Evolutionary conservation across 495 filamentous ascomycete species (phyloP), one percentile per base, ranked within the genome.

Genomic region (Xylaria longipes): DNA sequence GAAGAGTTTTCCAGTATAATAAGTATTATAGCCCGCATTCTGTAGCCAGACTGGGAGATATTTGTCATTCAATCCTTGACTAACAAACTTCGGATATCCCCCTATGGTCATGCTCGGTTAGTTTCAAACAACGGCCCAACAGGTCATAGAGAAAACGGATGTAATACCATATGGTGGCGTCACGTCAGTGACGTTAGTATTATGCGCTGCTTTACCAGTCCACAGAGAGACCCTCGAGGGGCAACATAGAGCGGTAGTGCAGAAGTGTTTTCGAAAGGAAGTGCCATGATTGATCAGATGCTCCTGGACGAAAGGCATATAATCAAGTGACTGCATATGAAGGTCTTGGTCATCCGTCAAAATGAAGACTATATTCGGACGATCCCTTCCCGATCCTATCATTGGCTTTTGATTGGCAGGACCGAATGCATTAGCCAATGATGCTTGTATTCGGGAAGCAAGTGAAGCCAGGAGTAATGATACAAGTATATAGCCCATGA

Each of bases 151-250:
- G 17, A 25, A 14, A 33, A 45, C 17, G 11, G 3, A 20, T 43
- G 22, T 0, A 12, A 0, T 79, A 88, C 89, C 88, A 70, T 88
- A 85, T 14, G 89, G 91, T 0, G 90, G 89, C 31, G 74, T 81
- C 9, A 93, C 88, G 68, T 92, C 89, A 1, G 91, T 93, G 8
- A 93, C 90, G 71, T 93, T 93, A 22, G 91, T 92, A 74, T 93
- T 93, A 77, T 93, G 91, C 1, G 90, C 89, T 45, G 87, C 83
- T 72, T 88, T 87, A 20, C 91, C 91, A 0, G 90, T 92, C 88
- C 83, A 88, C 5, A 92, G 74, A 25, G 84, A 89, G 0, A 91
- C 89, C 15, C 90, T 81, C 3, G 89, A 87, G 0, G 90, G 90
- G 52, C 90, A 92, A 76, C 90, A 92, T 15, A 91, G 80, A 15